phyloP scores from a whole-genome alignment of 768 basidiomycete species.

The Hygrocybe punicea region DNA sequence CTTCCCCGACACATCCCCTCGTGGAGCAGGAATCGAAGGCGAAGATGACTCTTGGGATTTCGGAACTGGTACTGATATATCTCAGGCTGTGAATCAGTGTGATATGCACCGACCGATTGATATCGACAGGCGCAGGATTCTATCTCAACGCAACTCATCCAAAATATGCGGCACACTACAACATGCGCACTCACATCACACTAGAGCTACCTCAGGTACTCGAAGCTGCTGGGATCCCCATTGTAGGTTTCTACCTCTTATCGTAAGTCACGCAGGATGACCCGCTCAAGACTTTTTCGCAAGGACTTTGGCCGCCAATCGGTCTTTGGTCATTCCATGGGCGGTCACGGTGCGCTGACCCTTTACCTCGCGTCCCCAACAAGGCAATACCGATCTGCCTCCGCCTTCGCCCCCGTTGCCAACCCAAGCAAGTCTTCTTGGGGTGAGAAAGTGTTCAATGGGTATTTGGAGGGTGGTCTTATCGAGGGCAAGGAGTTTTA shows the following conservation, averaged over 20 bases:
- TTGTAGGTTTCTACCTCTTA: constrained; percentile 49
- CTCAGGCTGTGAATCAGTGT: not conserved
- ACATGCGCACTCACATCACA: constrained; percentile 85
- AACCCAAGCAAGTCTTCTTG: constrained; percentile 87
- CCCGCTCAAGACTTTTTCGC: not conserved
- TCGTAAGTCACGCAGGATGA: not conserved
- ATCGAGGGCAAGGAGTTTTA: constrained; percentile 71
- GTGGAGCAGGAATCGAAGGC: constrained; percentile 82
- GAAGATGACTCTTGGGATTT: constrained; percentile 87
- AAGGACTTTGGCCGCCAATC: constrained; percentile 83
- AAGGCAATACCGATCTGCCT: constrained; percentile 77
- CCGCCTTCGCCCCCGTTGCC: constrained; percentile 82
- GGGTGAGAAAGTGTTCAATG: constrained; percentile 88
- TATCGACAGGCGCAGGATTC: constrained; percentile 72
- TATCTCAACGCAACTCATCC: constrained; percentile 87
- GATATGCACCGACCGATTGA: not conserved
- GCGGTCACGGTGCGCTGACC: constrained; percentile 91
- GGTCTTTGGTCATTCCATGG: constrained; percentile 97
- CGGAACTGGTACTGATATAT: constrained; percentile 52
- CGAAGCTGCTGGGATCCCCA: constrained; percentile 65
- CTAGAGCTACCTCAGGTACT: constrained; percentile 81
- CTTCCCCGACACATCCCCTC: constrained; percentile 94
- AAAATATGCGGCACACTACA: constrained; percentile 71
- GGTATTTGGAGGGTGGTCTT: constrained; percentile 75
- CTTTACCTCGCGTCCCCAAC: constrained; percentile 76